Evolutionary conservation across 805 yeast species (phyloP).

Genomic region (Zygoascus bituminiphila): DNA sequence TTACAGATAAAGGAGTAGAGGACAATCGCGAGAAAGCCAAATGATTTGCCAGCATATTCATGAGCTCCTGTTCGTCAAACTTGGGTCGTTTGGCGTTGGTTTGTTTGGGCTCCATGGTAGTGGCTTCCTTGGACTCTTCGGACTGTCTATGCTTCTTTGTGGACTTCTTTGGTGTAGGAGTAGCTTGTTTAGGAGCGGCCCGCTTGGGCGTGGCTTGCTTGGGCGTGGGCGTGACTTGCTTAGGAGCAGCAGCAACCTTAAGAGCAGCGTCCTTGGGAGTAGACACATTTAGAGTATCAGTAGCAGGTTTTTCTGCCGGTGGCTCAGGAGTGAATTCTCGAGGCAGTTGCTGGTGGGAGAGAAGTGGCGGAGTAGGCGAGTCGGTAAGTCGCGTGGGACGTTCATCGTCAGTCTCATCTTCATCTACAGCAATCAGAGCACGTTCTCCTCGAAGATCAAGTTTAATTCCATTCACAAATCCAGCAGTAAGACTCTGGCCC

Average conservation of each 20-base stretch:
- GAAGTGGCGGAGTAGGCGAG: background rate
- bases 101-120: slow-evolving; percentile 10
- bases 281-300: background rate
- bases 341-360: background rate
- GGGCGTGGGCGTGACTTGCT: background rate
- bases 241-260: background rate
- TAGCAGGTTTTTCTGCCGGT: background rate
- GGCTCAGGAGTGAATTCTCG: background rate
- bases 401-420: slow-evolving; percentile 39
- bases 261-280: background rate
- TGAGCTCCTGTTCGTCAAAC: slow-evolving; percentile 21
- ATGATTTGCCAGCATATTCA: slow-evolving; percentile 64
- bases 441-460: slow-evolving; percentile 67
- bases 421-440: slow-evolving; percentile 43
- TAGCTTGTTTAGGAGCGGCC: background rate
- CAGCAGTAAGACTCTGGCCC: slow-evolving; percentile 58
- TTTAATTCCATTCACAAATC: slow-evolving; percentile 51
- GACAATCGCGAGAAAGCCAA: slow-evolving; percentile 83
- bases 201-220: background rate
- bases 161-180: background rate
- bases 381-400: background rate
- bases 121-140: slow-evolving; percentile 5
- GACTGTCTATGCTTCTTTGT: background rate
- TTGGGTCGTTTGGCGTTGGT: slow-evolving; percentile 23
- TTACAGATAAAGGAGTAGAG: slow-evolving; percentile 73